A percentile compares a stretch with the other conserved stretches of the same genome.
phyloP scores from a whole-genome alignment of 805 yeast genomes.

The Nakazawaea holstii region DNA sequence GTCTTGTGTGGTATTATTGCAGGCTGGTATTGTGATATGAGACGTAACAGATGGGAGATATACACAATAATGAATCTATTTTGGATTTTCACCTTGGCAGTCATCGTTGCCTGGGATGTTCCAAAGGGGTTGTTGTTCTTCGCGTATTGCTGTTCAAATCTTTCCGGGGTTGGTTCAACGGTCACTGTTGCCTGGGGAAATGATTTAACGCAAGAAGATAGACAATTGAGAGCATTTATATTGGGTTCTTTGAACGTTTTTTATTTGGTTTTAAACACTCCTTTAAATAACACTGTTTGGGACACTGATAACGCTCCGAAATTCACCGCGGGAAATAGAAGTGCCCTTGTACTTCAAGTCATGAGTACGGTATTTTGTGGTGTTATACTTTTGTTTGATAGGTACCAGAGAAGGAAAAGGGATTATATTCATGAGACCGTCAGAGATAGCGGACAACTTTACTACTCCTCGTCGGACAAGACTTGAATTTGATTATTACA shows the following conservation, averaged over 20 bases:
- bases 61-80: conserved; percentile 5
- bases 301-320: conserved; percentile 47
- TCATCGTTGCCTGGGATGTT: conserved; percentile 38
- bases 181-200: conserved; percentile 37
- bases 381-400: conserved; percentile 5
- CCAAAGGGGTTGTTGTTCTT: conserved; percentile 34
- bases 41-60: conserved; percentile 7
- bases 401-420: conserved; percentile 9
- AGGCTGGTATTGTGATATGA: conserved; percentile 7
- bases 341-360: neutral
- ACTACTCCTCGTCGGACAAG: neutral
- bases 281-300: conserved; percentile 56
- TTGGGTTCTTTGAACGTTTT: conserved; percentile 64
- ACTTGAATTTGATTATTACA: too few relatives aligned
- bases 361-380: conserved; percentile 5
- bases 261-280: conserved; percentile 55
- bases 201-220: conserved; percentile 40
- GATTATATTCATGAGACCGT: neutral
- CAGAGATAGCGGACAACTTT: neutral
- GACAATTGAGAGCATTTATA: conserved; percentile 58
- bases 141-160: conserved; percentile 40
- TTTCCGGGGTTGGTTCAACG: conserved; percentile 34
- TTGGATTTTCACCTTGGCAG: conserved; percentile 32
- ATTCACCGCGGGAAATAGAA: conserved; percentile 36
- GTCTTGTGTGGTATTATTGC: conserved; percentile 21